Evolutionary conservation across 768 basidiomycete species (phyloP).

Genomic region (Mycena chlorophos): DNA sequence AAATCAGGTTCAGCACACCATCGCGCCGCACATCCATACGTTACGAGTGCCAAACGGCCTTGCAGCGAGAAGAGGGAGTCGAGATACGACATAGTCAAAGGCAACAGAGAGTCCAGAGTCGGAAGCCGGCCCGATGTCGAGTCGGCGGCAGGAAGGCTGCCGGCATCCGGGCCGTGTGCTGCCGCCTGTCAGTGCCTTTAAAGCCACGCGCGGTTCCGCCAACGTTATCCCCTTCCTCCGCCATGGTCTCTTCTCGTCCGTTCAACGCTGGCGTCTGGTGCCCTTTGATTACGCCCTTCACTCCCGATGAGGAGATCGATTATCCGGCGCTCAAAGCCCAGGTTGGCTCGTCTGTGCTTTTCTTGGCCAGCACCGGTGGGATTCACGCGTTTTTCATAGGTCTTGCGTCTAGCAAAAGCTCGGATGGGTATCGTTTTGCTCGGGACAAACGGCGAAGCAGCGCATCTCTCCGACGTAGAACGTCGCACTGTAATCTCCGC

Average conservation of each 20-base stretch:
- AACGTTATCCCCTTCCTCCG: too few relatives aligned
- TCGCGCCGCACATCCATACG: background rate
- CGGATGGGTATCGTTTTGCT: slow-evolving; percentile 25
- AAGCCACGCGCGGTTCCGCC: too few relatives aligned
- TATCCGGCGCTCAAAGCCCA: slow-evolving; percentile 19
- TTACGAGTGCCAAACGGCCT: slow-evolving; percentile 19
- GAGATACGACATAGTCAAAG: slow-evolving; percentile 2
- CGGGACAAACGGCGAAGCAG: slow-evolving; percentile 23
- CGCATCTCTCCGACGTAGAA: slow-evolving; percentile 36
- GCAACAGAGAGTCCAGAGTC: background rate
- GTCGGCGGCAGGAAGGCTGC: background rate
- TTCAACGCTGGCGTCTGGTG: slow-evolving; percentile 21
- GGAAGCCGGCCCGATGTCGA: background rate
- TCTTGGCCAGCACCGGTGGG: too few relatives aligned
- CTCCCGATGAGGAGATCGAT: slow-evolving; percentile 17
- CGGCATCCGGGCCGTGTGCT: slow-evolving; percentile 1
- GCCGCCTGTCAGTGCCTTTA: background rate
- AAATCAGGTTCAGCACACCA: background rate
- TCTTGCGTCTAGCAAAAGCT: slow-evolving; percentile 20
- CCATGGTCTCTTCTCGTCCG: slow-evolving; percentile 4
- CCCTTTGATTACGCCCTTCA: slow-evolving; percentile 22
- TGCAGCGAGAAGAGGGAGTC: slow-evolving; percentile 16
- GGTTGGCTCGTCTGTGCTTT: too few relatives aligned
- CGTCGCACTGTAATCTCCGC: slow-evolving; percentile 48
- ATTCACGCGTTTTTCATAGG: too few relatives aligned